Percentiles rank a stretch among this genome's conserved stretches.
Conservation (phyloP, 805 yeast species). For the Suhomyces prunicola region DNA sequence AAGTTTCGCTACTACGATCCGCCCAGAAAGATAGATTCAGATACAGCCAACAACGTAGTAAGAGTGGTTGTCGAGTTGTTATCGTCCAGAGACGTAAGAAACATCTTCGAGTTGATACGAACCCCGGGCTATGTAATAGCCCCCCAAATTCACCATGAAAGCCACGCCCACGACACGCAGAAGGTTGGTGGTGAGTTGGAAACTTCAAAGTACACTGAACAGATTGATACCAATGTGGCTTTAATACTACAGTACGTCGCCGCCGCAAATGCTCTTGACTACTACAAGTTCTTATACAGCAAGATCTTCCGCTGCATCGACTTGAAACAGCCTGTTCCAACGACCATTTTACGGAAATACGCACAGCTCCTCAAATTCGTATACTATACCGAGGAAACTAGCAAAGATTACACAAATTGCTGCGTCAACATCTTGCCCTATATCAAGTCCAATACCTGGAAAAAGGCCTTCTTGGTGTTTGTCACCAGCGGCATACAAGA, state of each 20-base stretch:
- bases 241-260: constrained; percentile 33
- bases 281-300: constrained; percentile 22
- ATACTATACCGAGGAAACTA: constrained; percentile 26
- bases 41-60: constrained; percentile 18
- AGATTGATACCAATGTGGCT: constrained; percentile 33
- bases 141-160: background rate
- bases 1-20: constrained; percentile 26
- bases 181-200: background rate
- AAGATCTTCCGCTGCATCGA: constrained; percentile 24
- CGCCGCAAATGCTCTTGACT: constrained; percentile 33
- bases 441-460: constrained; percentile 35
- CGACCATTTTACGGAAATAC: constrained; percentile 26
- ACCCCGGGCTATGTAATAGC: background rate
- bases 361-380: constrained; percentile 32
- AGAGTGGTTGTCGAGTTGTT: constrained; percentile 29
- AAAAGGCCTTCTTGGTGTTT: constrained; percentile 32
- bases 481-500: constrained; percentile 29
- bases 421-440: constrained; percentile 22
- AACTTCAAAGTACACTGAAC: constrained; percentile 12
- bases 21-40: constrained; percentile 25
- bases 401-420: constrained; percentile 19
- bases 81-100: constrained; percentile 27
- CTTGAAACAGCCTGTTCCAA: constrained; percentile 26
- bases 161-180: background rate
- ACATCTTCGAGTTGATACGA: constrained; percentile 25